Base-by-base conservation (phyloP, 495 filamentous ascomycete genomes). In the Talaromyces liani region DNA sequence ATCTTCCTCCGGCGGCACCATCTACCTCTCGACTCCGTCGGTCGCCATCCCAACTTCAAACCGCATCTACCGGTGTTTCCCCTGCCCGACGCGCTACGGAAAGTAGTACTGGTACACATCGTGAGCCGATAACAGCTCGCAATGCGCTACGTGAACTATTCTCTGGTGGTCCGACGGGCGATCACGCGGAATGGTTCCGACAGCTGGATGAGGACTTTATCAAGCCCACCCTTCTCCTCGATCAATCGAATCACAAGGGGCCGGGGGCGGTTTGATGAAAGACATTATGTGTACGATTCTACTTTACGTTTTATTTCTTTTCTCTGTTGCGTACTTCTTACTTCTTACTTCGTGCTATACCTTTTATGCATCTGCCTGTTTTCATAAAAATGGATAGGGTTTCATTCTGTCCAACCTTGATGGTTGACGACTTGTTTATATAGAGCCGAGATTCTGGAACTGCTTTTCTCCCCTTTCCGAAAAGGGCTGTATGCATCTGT, bases 171-270 rank as follows among this genome's bases (percentile, higher is more conserved):
- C 86, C 88, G 12, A 80, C 86, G 0, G 93, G 96, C 45, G 95
- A 98, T 72, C 93, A 96, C 58, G 90, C 89, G 20, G 90, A 88
- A 14, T 87, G 94, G 84, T 97, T 98, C 73, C 87, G 87, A 63
- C 93, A 97, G 74, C 76, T 98, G 60, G 94, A 98, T 73, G 94
- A 98, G 73, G 91, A 91, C 31, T 98, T 91, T 73, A 95, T 98
- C 73, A 98, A 98, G 80, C 94, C 94, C 9, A 91, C 85, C 67
- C 79, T 98, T 61, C 74, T 98, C 63, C 82, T 98, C 41, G 93
- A 98, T 78, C 87, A 87, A 66, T 80, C 78, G 58, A 79, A 79
- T 60, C 75, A 80, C 60, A 79, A 79, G 64, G 78, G 77, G 0
- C 75, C 77, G 5, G 78, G 77, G 9, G 76, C 76, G 24, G 78